Evolutionary conservation across 208 protist genomes (phyloP).

Genomic region (Leptomonas pyrrhocoris): DNA sequence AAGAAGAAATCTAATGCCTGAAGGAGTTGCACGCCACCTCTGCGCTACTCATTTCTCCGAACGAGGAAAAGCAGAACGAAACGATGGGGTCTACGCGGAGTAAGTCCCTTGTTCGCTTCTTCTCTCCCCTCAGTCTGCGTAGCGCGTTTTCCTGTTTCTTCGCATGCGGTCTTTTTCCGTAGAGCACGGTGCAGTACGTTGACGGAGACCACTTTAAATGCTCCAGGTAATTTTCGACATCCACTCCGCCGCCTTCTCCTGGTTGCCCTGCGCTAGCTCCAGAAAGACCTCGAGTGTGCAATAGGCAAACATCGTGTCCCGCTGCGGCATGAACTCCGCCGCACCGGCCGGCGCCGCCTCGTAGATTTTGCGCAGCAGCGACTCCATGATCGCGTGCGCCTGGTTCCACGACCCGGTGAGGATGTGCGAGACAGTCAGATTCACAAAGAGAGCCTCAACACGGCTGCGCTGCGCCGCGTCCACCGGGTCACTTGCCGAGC

Average conservation of each 20-base stretch:
- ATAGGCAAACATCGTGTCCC: constrained; percentile 72
- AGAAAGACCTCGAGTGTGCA: constrained; percentile 83
- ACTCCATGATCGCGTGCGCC: constrained; percentile 79
- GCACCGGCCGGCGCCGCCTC: constrained; percentile 45
- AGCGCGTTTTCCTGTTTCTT: neutral
- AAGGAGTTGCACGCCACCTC: too few relatives aligned
- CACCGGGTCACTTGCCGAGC: constrained; percentile 34
- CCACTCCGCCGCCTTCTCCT: constrained; percentile 76
- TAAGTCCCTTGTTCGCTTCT: too few relatives aligned
- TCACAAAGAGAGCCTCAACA: constrained; percentile 85
- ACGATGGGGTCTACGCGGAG: too few relatives aligned
- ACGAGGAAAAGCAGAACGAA: too few relatives aligned
- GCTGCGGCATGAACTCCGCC: constrained; percentile 64
- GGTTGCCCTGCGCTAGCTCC: constrained; percentile 84
- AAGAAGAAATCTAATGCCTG: too few relatives aligned
- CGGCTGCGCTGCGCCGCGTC: constrained; percentile 81
- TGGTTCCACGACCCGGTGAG: constrained; percentile 85
- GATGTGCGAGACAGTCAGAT: constrained; percentile 83
- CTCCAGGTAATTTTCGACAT: constrained; percentile 76
- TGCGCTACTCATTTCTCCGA: too few relatives aligned
- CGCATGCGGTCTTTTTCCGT: neutral
- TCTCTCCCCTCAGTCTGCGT: too few relatives aligned
- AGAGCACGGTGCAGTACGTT: neutral
- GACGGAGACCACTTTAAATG: constrained; percentile 30
- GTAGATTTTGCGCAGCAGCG: constrained; percentile 80